A percentile compares a stretch with the other conserved stretches of the same genome.
phyloP scores from a whole-genome alignment of 2,329 filamentous ascomycete genomes.

The Zalaria obscura region DNA sequence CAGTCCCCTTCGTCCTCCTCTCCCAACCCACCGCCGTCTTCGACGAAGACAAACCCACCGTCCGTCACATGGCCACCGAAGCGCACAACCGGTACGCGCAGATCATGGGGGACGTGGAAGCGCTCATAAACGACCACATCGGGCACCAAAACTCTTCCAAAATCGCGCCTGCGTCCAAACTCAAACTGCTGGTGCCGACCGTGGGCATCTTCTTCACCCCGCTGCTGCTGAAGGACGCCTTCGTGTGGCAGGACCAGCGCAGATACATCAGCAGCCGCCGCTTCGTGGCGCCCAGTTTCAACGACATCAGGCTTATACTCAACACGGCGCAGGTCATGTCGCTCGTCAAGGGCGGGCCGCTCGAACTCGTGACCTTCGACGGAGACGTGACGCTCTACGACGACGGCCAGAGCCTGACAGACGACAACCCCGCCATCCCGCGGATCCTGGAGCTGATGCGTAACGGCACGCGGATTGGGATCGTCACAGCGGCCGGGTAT shows the following conservation, averaged over 20 bases:
- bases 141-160: conserved; percentile 51
- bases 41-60: conserved; percentile 51
- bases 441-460: conserved; percentile 56
- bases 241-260: conserved; percentile 74
- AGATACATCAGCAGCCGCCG: conserved; percentile 80
- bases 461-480: conserved; percentile 72
- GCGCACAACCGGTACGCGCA: conserved; percentile 84
- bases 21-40: conserved; percentile 86
- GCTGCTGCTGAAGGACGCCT: conserved; percentile 74
- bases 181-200: conserved; percentile 80
- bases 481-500: conserved; percentile 94
- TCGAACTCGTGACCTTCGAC: conserved; percentile 88
- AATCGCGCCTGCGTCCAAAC: conserved; percentile 48
- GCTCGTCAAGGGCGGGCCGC: conserved; percentile 55
- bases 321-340: conserved; percentile 94
- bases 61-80: conserved; percentile 60
- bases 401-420: conserved; percentile 64
- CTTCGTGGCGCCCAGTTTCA: conserved; percentile 93
- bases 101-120: conserved; percentile 87
- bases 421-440: conserved; percentile 62
- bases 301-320: conserved; percentile 82
- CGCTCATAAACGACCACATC: conserved; percentile 84
- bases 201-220: conserved; percentile 91
- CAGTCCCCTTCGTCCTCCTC: conserved; percentile 91
- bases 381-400: conserved; percentile 90